phyloP scores from a whole-genome alignment of 176 grass and related monocot species.

The Dactylis glomerata region DNA sequence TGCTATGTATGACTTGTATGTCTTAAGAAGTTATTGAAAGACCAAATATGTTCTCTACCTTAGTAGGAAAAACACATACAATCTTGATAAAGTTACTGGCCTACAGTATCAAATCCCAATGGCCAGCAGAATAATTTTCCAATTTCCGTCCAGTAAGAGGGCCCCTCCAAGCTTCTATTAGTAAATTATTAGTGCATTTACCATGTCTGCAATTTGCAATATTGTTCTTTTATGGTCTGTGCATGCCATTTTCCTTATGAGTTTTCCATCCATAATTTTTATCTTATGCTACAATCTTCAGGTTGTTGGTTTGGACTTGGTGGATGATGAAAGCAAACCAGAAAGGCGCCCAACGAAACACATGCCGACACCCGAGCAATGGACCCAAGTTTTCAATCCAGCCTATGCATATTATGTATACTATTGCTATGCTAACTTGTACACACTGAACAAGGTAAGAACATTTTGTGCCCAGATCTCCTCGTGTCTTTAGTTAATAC shows the following conservation, averaged over 20 bases:
- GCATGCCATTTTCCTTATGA: not conserved
- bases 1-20: not conserved
- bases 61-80: not conserved
- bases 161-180: not conserved
- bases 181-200: not conserved
- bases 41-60: not conserved
- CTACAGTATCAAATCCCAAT: not conserved
- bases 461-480: not conserved
- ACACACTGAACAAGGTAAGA: constrained; percentile 85
- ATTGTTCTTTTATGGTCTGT: not conserved
- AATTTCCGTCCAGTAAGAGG: not conserved
- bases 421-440: constrained; percentile 91
- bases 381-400: constrained; percentile 95
- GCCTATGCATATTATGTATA: constrained; percentile 93
- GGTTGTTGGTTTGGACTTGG: constrained; percentile 96
- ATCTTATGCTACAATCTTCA: constrained; percentile 29
- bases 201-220: not conserved
- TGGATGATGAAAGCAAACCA: constrained; percentile 99
- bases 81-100: not conserved
- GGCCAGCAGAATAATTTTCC: not conserved
- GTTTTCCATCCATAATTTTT: not conserved
- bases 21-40: constrained; percentile 1
- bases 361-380: constrained; percentile 86
- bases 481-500: not conserved
- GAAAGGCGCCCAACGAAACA: constrained; percentile 95